phyloP scores from a whole-genome alignment of 2,329 filamentous ascomycete genomes.

The Nannizziopsis arthrosporioides region DNA sequence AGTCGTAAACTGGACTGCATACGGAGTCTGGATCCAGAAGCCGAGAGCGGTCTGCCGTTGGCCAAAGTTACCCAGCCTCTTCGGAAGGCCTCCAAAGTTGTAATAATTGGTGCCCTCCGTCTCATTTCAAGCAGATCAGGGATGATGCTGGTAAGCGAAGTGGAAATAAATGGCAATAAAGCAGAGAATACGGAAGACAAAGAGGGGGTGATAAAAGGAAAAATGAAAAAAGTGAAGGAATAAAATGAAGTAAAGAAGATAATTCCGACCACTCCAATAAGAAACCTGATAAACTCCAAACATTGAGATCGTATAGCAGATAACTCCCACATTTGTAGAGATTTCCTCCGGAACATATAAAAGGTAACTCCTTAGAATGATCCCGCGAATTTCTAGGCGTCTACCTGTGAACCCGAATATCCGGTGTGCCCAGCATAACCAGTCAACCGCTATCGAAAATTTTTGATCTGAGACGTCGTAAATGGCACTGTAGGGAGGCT shows the following conservation, averaged over 20 bases:
- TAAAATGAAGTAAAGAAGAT: not conserved
- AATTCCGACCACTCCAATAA: too few relatives aligned
- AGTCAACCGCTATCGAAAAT: too few relatives aligned
- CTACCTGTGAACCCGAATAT: too few relatives aligned
- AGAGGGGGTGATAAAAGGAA: not conserved
- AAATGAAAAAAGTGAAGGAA: not conserved
- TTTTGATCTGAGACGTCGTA: too few relatives aligned
- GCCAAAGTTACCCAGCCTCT: not conserved
- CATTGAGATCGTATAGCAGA: not conserved
- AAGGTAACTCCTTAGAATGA: too few relatives aligned
- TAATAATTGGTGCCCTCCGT: too few relatives aligned
- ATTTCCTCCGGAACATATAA: too few relatives aligned
- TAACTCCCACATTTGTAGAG: not conserved
- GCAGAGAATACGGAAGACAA: not conserved
- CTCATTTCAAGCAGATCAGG: too few relatives aligned
- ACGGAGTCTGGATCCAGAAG: not conserved
- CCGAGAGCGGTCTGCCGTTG: not conserved
- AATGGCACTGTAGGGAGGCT: not conserved
- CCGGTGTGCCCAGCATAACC: too few relatives aligned
- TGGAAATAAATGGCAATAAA: not conserved
- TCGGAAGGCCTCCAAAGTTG: too few relatives aligned
- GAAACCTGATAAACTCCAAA: not conserved
- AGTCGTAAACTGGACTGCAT: constrained; percentile 2
- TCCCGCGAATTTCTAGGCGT: too few relatives aligned
- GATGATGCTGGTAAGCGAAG: too few relatives aligned